These are phyloP conservation scores for Fusarium mangiferae DNA, from an alignment of 2,329 filamentous ascomycete genomes.

Conservation along the genomic window DNA sequence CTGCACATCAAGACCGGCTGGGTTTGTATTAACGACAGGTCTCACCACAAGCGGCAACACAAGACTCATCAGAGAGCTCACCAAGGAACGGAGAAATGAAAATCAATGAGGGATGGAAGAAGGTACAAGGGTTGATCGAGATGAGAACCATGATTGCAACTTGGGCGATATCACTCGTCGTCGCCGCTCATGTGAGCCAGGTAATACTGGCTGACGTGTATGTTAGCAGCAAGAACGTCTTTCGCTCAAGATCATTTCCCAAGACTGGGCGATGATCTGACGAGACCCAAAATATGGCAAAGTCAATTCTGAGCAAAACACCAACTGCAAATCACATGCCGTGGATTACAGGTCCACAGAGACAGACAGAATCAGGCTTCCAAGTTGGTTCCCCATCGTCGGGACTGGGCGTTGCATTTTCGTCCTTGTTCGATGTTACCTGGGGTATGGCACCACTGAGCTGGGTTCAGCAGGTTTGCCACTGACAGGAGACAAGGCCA, in stretches of 20 bases:
- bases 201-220: not conserved
- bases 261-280: not conserved
- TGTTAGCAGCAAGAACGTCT: not conserved
- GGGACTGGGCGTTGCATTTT: conserved; percentile 23
- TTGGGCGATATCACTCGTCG: not conserved
- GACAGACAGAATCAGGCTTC: not conserved
- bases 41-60: not conserved
- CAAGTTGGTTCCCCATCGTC: not conserved
- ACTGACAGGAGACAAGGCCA: not conserved
- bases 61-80: not conserved
- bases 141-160: not conserved
- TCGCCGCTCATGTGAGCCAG: not conserved
- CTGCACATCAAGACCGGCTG: not conserved
- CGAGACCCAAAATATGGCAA: not conserved
- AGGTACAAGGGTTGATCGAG: not conserved
- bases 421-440: conserved; percentile 36
- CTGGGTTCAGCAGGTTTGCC: conserved; percentile 22
- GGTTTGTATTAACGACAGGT: not conserved
- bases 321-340: conserved; percentile 10
- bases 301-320: not conserved
- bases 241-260: not conserved
- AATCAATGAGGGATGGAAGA: not conserved
- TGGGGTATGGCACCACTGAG: conserved; percentile 37
- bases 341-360: not conserved
- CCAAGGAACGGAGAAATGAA: not conserved